Evolutionary conservation across 1,284 basidiomycete genomes (phyloP).

Genomic region (Tylopilus sp.): DNA sequence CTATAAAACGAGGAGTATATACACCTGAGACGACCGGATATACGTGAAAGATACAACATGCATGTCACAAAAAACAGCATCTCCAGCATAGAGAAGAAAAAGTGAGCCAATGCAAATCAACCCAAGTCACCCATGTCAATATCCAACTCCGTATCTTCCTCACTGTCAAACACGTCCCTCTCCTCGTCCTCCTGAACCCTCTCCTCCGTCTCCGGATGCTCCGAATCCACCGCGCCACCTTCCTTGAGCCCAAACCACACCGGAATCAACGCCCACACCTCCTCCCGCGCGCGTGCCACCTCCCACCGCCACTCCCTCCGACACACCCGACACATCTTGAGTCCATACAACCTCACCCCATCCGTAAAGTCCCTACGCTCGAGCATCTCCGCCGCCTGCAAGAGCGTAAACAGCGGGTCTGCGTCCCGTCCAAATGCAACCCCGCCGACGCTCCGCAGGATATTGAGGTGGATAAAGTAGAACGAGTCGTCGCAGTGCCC

Average conservation of each 20-base stretch:
- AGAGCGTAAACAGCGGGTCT: slow-evolving; percentile 74
- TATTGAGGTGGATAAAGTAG: slow-evolving; percentile 79
- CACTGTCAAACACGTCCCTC: slow-evolving; percentile 12
- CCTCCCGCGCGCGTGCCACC: slow-evolving; percentile 64
- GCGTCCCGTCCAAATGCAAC: slow-evolving; percentile 77
- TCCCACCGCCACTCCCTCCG: slow-evolving; percentile 67
- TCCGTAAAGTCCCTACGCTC: slow-evolving; percentile 75
- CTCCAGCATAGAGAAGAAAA: slow-evolving; percentile 8
- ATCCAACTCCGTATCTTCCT: slow-evolving; percentile 23
- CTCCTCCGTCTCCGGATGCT: background rate
- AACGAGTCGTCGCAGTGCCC: slow-evolving; percentile 71
- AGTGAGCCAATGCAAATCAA: slow-evolving; percentile 15
- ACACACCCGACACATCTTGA: slow-evolving; percentile 71
- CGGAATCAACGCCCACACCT: slow-evolving; percentile 73
- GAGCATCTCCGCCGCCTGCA: slow-evolving; percentile 77
- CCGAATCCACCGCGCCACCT: slow-evolving; percentile 14
- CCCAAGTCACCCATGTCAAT: slow-evolving; percentile 21
- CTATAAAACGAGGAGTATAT: slow-evolving; percentile 27
- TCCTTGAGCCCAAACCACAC: slow-evolving; percentile 69
- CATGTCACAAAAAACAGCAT: slow-evolving; percentile 24
- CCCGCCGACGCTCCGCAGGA: slow-evolving; percentile 74
- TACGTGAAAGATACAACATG: background rate
- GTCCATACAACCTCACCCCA: slow-evolving; percentile 64
- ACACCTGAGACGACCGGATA: slow-evolving; percentile 23
- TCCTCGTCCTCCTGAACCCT: slow-evolving; percentile 7